Evolutionary conservation across 1,139 yeast species (phyloP), one percentile per base, ranked within the genome.

Genomic region (Suhomyces panamericanus): DNA sequence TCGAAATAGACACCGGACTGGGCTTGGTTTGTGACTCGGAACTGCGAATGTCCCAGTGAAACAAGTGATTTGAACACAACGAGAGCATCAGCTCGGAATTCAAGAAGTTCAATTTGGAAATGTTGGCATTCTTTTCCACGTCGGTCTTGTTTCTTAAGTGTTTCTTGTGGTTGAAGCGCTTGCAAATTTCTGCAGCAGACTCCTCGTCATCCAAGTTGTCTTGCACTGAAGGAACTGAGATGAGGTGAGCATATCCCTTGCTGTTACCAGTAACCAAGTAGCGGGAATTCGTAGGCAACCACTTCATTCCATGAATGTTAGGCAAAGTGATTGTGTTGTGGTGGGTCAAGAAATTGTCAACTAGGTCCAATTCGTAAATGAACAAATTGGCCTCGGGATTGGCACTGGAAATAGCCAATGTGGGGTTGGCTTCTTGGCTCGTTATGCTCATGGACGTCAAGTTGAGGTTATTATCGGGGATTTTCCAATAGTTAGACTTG

Each of bases 311-410:
- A 53, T 81, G 78, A 33, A 87, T 83, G 48, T 81, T 79, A 1
- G 93, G 89, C 36, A 87, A 69, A 0, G 87, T 63, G 38, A 87
- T 82, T 1, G 95, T 86, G 56, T 84, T 86, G 54, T 85, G 83
- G 64, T 87, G 95, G 15, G 87, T 81, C 45, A 87, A 67, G 36
- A 73, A 69, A 44, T 70, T 69, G 16, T 69, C 64, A 3, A 59
- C 56, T 12, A 68, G 49, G 49, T 76, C 77, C 46, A 85, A 66
- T 44, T 80, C 85, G 59, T 85, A 87, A 29, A 87, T 75, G 54
- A 77, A 85, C 46, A 87, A 67, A 54, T 87, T 87, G 44, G 78
- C 67, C 15, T 72, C 77, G 6, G 58, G 44, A 35, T 73, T 67
- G 1, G 85, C 88, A 50, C 84, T 78, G 2, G 90, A 79, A 7